Evolutionary conservation across 2,329 filamentous ascomycete genomes (phyloP), one percentile per base, ranked within the genome.

Genomic region (Fusarium duplospermum): DNA sequence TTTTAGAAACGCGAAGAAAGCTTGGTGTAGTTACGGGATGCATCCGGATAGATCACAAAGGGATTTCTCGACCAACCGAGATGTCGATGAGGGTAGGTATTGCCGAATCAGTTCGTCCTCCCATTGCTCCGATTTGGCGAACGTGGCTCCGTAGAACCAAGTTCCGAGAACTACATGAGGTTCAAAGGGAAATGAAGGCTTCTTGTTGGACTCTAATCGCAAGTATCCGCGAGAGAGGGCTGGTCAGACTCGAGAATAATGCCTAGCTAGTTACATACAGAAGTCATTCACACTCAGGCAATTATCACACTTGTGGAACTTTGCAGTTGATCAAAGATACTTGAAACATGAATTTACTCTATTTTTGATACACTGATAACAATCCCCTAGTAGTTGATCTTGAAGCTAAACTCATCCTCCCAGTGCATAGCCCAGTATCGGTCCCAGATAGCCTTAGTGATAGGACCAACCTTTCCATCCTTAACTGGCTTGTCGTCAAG

Each of bases 361-460:
- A 62, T 50, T 59, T 59, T 50, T n/a, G 5, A 11, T 18, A 29
- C 9, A 50, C 13, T 20, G 8, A 27, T 50, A 6, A 13, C 9
- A 10, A 20, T 4, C 3, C 11, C 45, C 36, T 64, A 63, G 20
- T 72, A 72, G 14, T 72, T 59, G 27, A 72, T 72, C 59, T 72
- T 72, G 45, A 72, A 72, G 45, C 69, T 72, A 20, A n/a, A 72
- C 36, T 72, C 58, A 35, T 72, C 69, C 35, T 72, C 69, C 69
- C 69, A 72, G 7, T 72, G 69, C 64, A 72, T 72, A 6, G 52
- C 22, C 40, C 35, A 89, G 72, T 89, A 88, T 2, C 72, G 77
- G 78, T 88, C 86, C 86, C 86, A 88, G 24, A 88, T 87, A 60
- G 76, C 80, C 77, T 79, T 83, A 0, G 87, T 88, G 14, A 88